phyloP scores from a whole-genome alignment of 2,329 filamentous ascomycete species.

The Aspergillus sp. region DNA sequence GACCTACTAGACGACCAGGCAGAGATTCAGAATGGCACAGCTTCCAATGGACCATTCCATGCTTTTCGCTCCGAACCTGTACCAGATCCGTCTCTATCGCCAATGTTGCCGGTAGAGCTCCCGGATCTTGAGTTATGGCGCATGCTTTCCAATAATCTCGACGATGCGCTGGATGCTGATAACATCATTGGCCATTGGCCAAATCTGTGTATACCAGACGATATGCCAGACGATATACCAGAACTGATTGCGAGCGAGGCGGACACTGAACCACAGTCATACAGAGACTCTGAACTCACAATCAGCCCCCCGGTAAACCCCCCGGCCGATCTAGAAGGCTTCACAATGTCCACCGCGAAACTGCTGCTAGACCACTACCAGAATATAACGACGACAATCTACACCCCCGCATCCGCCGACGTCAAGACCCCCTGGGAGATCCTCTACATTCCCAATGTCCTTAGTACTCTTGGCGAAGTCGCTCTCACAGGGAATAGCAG shows the following conservation, averaged over 20 bases:
- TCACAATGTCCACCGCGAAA: constrained; percentile 4
- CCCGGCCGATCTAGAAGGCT: neutral
- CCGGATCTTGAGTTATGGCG: constrained; percentile 1
- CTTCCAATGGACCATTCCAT: neutral
- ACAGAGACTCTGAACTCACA: neutral
- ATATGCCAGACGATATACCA: neutral
- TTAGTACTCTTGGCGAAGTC: constrained; percentile 4
- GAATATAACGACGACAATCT: neutral
- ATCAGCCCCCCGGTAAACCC: neutral
- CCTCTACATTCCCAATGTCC: constrained; percentile 4
- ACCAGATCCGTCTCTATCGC: neutral
- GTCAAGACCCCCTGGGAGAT: constrained; percentile 7
- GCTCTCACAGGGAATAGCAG: constrained; percentile 5
- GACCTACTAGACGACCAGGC: neutral
- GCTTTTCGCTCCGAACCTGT: neutral
- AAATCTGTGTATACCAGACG: neutral
- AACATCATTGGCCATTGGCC: neutral
- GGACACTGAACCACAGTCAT: too few species aligned
- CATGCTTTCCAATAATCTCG: neutral
- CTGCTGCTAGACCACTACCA: constrained; percentile 10
- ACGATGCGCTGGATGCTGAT: neutral
- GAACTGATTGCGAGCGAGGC: too few species aligned
- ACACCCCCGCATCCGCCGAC: constrained; percentile 6
- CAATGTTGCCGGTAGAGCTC: neutral
- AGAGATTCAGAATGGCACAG: neutral